phyloP scores from a whole-genome alignment of 495 filamentous ascomycete species.

The Neurospora sublineolata region DNA sequence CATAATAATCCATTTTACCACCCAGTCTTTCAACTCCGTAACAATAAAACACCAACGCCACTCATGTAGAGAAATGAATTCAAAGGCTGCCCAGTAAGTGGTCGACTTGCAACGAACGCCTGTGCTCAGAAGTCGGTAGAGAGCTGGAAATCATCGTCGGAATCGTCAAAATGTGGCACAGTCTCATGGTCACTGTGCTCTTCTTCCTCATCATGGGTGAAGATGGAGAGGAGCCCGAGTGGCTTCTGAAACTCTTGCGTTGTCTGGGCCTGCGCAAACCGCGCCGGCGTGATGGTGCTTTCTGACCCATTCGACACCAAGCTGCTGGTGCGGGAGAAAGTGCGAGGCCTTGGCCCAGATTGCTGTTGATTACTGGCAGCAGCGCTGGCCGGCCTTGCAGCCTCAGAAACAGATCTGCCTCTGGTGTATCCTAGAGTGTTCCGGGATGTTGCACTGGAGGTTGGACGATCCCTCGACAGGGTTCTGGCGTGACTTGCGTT shows the following conservation, averaged over 20 bases:
- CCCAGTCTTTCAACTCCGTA: neutral
- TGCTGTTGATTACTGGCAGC: constrained; percentile 4
- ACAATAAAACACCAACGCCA: neutral
- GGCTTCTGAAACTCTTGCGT: constrained; percentile 24
- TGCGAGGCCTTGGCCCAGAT: constrained; percentile 9
- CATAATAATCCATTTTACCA: neutral
- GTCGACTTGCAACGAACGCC: neutral
- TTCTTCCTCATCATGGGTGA: constrained; percentile 28
- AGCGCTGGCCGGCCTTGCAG: constrained; percentile 19
- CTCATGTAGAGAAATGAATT: neutral
- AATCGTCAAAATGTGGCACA: constrained; percentile 13
- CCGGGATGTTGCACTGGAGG: constrained; percentile 52
- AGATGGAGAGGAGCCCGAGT: constrained; percentile 30
- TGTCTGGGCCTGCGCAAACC: constrained; percentile 23
- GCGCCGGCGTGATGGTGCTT: constrained; percentile 38
- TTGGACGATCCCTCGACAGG: constrained; percentile 40
- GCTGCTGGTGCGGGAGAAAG: constrained; percentile 24
- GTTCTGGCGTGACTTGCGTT: constrained; percentile 23
- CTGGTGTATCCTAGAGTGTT: constrained; percentile 74
- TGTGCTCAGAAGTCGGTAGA: constrained; percentile 25
- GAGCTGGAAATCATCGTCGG: constrained; percentile 31
- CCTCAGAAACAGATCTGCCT: constrained; percentile 51
- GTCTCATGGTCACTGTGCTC: constrained; percentile 13
- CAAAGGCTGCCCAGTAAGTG: neutral
- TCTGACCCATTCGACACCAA: constrained; percentile 33